Evolutionary conservation across 1,139 yeast genomes (phyloP).

Genomic region (Yamadazyma friedrichii): DNA sequence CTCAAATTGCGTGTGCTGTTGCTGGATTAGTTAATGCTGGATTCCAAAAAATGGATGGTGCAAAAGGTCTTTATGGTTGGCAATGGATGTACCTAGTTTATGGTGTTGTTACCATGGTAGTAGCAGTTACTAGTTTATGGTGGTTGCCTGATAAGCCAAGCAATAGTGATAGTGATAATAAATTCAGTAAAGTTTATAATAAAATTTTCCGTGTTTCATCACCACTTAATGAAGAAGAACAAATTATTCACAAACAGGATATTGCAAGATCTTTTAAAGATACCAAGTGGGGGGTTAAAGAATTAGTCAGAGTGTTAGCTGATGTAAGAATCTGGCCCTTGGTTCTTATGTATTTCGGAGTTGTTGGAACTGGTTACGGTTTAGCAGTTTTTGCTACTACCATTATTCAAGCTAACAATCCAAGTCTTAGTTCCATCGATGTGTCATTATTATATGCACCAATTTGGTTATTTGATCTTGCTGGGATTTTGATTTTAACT

Average conservation of each 20-base stretch:
- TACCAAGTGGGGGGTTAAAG: conserved; percentile 60
- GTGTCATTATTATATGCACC: conserved; percentile 82
- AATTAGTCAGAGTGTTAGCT: conserved; percentile 52
- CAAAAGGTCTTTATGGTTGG: conserved; percentile 73
- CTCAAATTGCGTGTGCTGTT: conserved; percentile 82
- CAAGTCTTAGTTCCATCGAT: conserved; percentile 61
- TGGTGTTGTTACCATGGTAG: conserved; percentile 67
- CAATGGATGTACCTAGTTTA: conserved; percentile 84
- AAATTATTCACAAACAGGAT: conserved; percentile 60
- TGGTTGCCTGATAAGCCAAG: conserved; percentile 81
- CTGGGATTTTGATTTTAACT: conserved; percentile 72
- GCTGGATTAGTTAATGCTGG: conserved; percentile 88
- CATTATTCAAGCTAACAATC: conserved; percentile 66
- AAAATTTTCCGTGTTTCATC: conserved; percentile 30
- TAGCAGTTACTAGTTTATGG: conserved; percentile 68
- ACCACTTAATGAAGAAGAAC: conserved; percentile 56
- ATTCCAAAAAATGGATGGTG: conserved; percentile 78
- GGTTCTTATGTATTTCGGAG: conserved; percentile 87
- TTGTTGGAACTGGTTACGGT: conserved; percentile 86
- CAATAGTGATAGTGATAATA: conserved; percentile 14
- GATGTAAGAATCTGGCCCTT: conserved; percentile 80
- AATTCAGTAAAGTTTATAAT: conserved; percentile 19
- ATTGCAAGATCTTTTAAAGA: conserved; percentile 45
- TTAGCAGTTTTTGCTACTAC: conserved; percentile 84
- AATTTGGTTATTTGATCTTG: conserved; percentile 83